Percentiles rank a stretch among this genome's conserved stretches.
phyloP scores from a whole-genome alignment of 1,284 basidiomycete genomes.

The Cryptococcus maquisensis region DNA sequence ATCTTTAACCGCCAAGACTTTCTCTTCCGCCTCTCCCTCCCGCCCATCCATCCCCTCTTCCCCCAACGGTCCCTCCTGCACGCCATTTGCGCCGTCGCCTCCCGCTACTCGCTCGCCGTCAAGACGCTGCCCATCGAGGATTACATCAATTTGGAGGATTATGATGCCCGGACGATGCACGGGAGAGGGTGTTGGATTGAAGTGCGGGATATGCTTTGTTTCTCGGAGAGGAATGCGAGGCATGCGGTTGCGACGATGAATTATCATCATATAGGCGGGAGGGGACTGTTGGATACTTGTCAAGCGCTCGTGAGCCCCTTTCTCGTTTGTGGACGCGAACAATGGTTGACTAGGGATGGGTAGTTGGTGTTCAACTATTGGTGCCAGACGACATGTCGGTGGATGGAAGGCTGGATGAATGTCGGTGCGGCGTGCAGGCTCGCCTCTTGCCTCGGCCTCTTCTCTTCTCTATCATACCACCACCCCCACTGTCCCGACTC shows the following conservation, averaged over 20 bases:
- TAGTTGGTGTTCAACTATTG: too few relatives aligned
- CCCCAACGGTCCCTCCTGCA: slow-evolving; percentile 48
- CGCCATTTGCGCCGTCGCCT: slow-evolving; percentile 47
- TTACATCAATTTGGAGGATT: slow-evolving; percentile 10
- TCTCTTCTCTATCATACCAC: neutral
- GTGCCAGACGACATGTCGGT: slow-evolving; percentile 8
- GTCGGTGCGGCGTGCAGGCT: slow-evolving; percentile 19
- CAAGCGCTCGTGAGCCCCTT: slow-evolving; percentile 34
- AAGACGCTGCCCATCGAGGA: slow-evolving; percentile 21
- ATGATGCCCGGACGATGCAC: slow-evolving; percentile 5
- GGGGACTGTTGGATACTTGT: slow-evolving; percentile 26
- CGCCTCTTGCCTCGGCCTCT: slow-evolving; percentile 32
- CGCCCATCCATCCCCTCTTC: slow-evolving; percentile 46
- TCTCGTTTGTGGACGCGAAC: slow-evolving; percentile 33
- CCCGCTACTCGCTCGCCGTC: slow-evolving; percentile 39
- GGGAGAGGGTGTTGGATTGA: slow-evolving; percentile 19
- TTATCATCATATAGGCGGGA: slow-evolving; percentile 15
- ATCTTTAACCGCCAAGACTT: slow-evolving; percentile 43
- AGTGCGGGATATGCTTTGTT: slow-evolving; percentile 42
- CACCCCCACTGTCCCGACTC: neutral
- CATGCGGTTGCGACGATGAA: slow-evolving; percentile 20
- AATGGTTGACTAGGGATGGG: too few relatives aligned
- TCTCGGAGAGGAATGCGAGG: slow-evolving; percentile 28
- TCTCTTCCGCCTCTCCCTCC: slow-evolving; percentile 43
- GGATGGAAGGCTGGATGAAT: slow-evolving; percentile 38